Evolutionary conservation across 176 grass and related monocot genomes (phyloP).

Genomic region (Ampelocalamus luodianensis): DNA sequence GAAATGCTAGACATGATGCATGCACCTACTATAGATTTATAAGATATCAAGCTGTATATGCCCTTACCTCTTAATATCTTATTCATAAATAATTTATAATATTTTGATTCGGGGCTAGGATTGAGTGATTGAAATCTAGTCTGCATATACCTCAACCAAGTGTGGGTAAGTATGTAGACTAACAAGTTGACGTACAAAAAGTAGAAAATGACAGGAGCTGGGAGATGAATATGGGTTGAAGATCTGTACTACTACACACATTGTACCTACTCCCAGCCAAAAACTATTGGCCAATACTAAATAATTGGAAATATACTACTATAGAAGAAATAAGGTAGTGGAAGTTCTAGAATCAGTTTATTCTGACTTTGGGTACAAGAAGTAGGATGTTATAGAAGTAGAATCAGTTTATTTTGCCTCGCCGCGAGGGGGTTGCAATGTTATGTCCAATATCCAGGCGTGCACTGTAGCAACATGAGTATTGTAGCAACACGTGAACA

Average conservation of each 20-base stretch:
- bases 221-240: background rate
- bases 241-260: background rate
- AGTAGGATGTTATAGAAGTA: background rate
- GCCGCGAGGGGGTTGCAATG: no score
- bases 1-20: background rate
- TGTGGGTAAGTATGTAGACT: constrained; percentile 14
- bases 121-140: background rate
- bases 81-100: background rate
- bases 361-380: background rate
- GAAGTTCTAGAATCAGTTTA: background rate
- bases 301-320: background rate
- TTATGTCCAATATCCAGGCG: no score
- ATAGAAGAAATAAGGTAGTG: background rate
- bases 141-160: background rate
- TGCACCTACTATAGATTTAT: background rate
- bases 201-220: constrained; percentile 9
- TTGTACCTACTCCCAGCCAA: background rate
- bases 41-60: background rate
- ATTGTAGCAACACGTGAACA: no score
- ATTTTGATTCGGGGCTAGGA: background rate
- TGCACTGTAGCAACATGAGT: no score
- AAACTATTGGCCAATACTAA: background rate
- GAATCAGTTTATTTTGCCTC: no score
- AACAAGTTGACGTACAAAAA: constrained; percentile 2
- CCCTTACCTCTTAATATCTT: background rate